These are phyloP conservation scores for Plantago elongata DNA, from an alignment of 257 asterid genomes.

Conservation along the genomic window DNA sequence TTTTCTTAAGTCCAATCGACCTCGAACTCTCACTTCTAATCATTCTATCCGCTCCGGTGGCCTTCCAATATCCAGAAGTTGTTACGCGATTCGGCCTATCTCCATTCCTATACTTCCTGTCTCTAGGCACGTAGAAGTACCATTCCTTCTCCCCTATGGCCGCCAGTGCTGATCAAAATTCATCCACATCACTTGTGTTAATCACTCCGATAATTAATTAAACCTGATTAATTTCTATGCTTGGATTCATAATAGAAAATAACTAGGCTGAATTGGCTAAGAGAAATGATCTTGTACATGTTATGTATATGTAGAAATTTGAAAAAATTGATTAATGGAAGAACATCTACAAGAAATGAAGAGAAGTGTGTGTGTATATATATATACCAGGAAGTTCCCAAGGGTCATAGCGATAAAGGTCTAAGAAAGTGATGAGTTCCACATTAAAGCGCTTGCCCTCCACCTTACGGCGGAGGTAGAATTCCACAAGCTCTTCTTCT, in stretches of 20 bases:
- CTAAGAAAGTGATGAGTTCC: conserved; percentile 85
- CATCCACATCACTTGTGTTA: neutral
- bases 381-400: conserved; percentile 96
- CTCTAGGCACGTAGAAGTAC: conserved; percentile 96
- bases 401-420: conserved; percentile 97
- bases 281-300: too few species aligned
- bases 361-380: neutral
- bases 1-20: conserved; percentile 88
- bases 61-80: conserved; percentile 96
- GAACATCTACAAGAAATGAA: neutral
- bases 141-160: conserved; percentile 98
- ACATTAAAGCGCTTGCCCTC: conserved; percentile 98
- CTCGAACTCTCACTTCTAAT: conserved; percentile 54
- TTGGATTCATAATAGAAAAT: too few species aligned
- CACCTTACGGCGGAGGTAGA: conserved; percentile 97
- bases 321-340: neutral
- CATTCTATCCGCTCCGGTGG: conserved; percentile 96
- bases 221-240: too few species aligned
- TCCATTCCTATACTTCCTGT: conserved; percentile 82
- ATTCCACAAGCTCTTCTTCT: conserved; percentile 92
- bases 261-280: too few species aligned
- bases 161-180: conserved; percentile 55
- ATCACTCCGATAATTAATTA: too few species aligned
- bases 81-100: conserved; percentile 96
- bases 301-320: neutral